phyloP scores from a whole-genome alignment of 768 basidiomycete genomes.

The Suillus hirtellus region DNA sequence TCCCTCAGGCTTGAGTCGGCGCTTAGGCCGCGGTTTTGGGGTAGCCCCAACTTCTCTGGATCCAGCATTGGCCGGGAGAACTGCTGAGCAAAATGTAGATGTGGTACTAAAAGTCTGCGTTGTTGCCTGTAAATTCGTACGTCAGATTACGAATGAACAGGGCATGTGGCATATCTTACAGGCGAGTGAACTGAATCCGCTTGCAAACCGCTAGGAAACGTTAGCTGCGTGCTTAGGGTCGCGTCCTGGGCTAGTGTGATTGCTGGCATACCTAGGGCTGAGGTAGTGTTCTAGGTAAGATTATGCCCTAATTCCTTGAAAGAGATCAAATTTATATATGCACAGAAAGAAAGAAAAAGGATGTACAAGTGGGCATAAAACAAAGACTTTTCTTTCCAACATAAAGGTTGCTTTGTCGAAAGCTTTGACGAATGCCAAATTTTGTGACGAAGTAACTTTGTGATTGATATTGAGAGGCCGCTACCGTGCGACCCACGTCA shows the following conservation, averaged over 20 bases:
- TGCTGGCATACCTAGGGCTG: not conserved
- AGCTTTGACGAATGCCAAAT: not conserved
- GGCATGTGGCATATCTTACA: not conserved
- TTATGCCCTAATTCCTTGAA: not conserved
- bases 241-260: not conserved
- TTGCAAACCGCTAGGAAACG: not conserved
- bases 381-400: not conserved
- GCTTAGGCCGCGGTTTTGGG: constrained; percentile 28
- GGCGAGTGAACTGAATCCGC: not conserved
- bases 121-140: not conserved
- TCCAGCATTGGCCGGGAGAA: constrained; percentile 3
- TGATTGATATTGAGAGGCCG: not conserved
- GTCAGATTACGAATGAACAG: not conserved
- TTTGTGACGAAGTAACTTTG: not conserved
- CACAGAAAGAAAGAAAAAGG: not conserved
- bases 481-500: no score
- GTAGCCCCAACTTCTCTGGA: not conserved
- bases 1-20: constrained; percentile 16
- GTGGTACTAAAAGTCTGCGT: not conserved
- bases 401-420: not conserved
- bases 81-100: not conserved
- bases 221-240: not conserved
- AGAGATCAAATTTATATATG: not conserved
- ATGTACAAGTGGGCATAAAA: not conserved
- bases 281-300: not conserved